Percentiles rank a stretch among this genome's conserved stretches.
These are phyloP conservation scores for Tolypocladium endophyticum DNA, from an alignment of 2,329 filamentous ascomycete genomes.

Conservation along the genomic window DNA sequence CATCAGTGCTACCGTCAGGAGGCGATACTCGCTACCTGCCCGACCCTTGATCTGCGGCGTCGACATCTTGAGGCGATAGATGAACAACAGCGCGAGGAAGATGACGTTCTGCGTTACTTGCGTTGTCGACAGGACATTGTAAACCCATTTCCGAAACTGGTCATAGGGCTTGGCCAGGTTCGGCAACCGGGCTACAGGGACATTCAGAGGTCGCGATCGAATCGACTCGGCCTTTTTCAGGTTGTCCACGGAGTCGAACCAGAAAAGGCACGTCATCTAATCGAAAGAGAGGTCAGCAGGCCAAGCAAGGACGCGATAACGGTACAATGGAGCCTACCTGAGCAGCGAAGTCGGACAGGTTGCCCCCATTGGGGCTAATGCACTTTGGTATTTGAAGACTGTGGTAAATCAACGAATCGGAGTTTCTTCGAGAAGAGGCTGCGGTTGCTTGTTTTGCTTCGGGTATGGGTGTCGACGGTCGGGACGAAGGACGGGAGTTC, in stretches of 20 bases:
- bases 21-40: constrained; percentile 82
- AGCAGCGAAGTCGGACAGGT: constrained; percentile 71
- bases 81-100: constrained; percentile 78
- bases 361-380: constrained; percentile 66
- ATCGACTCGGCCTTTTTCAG: constrained; percentile 63
- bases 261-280: constrained; percentile 91
- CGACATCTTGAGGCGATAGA: constrained; percentile 83
- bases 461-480: constrained; percentile 26
- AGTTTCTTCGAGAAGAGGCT: constrained; percentile 24
- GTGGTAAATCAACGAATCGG: constrained; percentile 40
- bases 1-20: constrained; percentile 94
- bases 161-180: constrained; percentile 64
- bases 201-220: constrained; percentile 26
- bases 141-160: constrained; percentile 89
- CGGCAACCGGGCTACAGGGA: constrained; percentile 43
- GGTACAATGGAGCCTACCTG: constrained; percentile 43
- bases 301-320: background rate
- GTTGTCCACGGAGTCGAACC: constrained; percentile 85
- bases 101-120: constrained; percentile 96
- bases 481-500: constrained; percentile 21
- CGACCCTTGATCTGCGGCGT: constrained; percentile 86
- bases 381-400: constrained; percentile 63
- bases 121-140: constrained; percentile 81
- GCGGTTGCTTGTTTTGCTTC: constrained; percentile 19
- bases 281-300: background rate